Base-by-base conservation (phyloP, 768 basidiomycete species). In the Clathrus columnatus region DNA sequence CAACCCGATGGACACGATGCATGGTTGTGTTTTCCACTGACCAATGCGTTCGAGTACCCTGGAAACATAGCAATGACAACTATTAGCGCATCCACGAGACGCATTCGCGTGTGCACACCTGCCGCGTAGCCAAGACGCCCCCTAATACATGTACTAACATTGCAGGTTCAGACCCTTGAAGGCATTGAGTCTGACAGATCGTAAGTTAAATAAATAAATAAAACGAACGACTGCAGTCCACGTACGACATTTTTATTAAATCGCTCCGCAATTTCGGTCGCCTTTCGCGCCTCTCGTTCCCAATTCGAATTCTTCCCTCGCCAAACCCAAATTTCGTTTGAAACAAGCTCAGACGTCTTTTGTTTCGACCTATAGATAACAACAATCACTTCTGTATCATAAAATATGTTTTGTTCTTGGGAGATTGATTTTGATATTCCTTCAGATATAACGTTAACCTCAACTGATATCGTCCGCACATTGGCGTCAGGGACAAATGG, bases 321-420 rank as follows among this genome's bases (percentile, higher is more conserved):
- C 90, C 90, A 92, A 20, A 77, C 78, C 87, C 87, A 91, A 17
- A 91, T 76, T 20, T 74, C 76, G 5, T 84, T 89, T 23, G 73
- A 72, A 3, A 81, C 87, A 16, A 91, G 72, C 11, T 85, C 83
- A 29, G 68, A 82, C n/a, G 75, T 70, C 54, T 72, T 80, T 0
- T 78, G 78, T 66, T 90, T 91, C 21, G 70, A 75, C 14, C 89
- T 78, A 64, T 88, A 78, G 14, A 91, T 73, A 50, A 91, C 73
- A 1, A 77, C 80, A 18, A 90, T 69, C 7, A 82, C 69, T 63
- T 92, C 90, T 1, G 75, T 70, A 51, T 91, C 88, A 62, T 91
- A 85, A 65, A 91, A 88, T 17, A 86, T 65, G 57, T 76, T 70
- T 7, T 63, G 63, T 53, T 81, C 72, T 4, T 65, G 69, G 10